Conservation (phyloP, 2,329 filamentous ascomycete genomes). For the Clonostachys byssicola region DNA sequence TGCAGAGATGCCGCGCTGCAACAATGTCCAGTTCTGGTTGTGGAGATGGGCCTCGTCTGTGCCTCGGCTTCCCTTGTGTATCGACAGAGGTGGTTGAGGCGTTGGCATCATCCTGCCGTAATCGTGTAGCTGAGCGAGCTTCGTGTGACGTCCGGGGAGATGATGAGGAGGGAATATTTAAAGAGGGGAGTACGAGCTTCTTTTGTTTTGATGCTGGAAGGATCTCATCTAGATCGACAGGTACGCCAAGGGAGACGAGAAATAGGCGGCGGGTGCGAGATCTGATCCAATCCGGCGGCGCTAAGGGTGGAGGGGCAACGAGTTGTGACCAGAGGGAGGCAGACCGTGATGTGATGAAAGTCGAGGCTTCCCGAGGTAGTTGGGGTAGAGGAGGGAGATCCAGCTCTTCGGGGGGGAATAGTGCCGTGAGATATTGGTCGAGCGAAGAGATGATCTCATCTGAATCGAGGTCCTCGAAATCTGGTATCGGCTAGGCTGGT, state of each 20-base stretch:
- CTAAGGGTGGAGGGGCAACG: slow-evolving; percentile 87
- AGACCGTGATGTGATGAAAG: slow-evolving; percentile 82
- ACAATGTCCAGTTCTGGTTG: slow-evolving; percentile 77
- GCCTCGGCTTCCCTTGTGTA: slow-evolving; percentile 50
- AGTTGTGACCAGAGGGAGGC: slow-evolving; percentile 95
- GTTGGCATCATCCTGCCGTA: slow-evolving; percentile 44
- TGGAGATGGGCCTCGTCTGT: slow-evolving; percentile 56
- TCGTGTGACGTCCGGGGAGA: slow-evolving; percentile 54
- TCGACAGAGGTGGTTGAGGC: slow-evolving; percentile 56
- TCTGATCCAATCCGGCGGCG: slow-evolving; percentile 96
- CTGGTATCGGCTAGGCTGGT: slow-evolving; percentile 54
- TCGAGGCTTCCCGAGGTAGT: slow-evolving; percentile 50
- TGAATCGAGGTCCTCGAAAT: slow-evolving; percentile 58
- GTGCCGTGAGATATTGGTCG: slow-evolving; percentile 61
- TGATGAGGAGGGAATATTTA: slow-evolving; percentile 61
- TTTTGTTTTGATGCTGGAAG: slow-evolving; percentile 96
- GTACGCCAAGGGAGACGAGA: slow-evolving; percentile 90
- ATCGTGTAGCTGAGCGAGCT: slow-evolving; percentile 39
- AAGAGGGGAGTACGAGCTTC: slow-evolving; percentile 88
- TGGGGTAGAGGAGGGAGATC: slow-evolving; percentile 45
- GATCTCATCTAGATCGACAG: slow-evolving; percentile 95
- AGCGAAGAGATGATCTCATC: slow-evolving; percentile 58
- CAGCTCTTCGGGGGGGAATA: slow-evolving; percentile 58
- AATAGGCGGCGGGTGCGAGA: slow-evolving; percentile 93
- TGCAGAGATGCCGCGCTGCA: slow-evolving; percentile 72